Evolutionary conservation across 2,329 filamentous ascomycete species (phyloP).

Genomic region (Domatiomyces globalis): DNA sequence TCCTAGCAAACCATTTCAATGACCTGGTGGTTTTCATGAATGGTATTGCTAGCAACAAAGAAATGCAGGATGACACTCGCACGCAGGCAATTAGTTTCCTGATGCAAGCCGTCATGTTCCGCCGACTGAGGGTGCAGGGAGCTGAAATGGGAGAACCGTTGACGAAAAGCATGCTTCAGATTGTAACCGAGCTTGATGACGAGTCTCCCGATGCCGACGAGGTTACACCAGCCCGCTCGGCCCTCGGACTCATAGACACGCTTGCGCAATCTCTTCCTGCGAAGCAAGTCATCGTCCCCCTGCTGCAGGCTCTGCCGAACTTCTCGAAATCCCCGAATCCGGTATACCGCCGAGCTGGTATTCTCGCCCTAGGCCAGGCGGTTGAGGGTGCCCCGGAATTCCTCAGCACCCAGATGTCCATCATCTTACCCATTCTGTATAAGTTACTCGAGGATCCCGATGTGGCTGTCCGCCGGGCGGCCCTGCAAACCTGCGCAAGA

Average conservation of each 20-base stretch:
- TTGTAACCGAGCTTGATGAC: constrained; percentile 67
- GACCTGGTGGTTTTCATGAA: constrained; percentile 92
- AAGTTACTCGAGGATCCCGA: constrained; percentile 73
- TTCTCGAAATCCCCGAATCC: constrained; percentile 65
- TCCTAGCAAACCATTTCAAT: constrained; percentile 73
- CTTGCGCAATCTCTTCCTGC: constrained; percentile 79
- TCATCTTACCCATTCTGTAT: constrained; percentile 73
- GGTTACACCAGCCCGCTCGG: constrained; percentile 68
- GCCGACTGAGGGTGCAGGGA: constrained; percentile 88
- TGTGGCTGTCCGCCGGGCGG: constrained; percentile 68
- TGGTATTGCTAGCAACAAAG: constrained; percentile 61
- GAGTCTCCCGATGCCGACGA: constrained; percentile 59
- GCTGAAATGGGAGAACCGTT: constrained; percentile 77
- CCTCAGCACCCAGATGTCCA: constrained; percentile 78
- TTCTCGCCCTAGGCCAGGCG: constrained; percentile 81
- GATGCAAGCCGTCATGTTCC: constrained; percentile 79
- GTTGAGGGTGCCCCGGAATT: constrained; percentile 97
- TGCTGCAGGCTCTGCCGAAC: constrained; percentile 70
- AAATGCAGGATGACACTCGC: constrained; percentile 69
- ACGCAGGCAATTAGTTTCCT: constrained; percentile 87
- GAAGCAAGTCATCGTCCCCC: constrained; percentile 82
- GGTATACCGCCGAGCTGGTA: constrained; percentile 74
- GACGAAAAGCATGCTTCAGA: constrained; percentile 74
- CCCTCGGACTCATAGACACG: constrained; percentile 76
- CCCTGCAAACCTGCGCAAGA: constrained; percentile 74